A percentile compares a stretch with the other conserved stretches of the same genome.
phyloP scores from a whole-genome alignment of 1,284 basidiomycete species.

The Cutaneotrichosporon daszewskae region DNA sequence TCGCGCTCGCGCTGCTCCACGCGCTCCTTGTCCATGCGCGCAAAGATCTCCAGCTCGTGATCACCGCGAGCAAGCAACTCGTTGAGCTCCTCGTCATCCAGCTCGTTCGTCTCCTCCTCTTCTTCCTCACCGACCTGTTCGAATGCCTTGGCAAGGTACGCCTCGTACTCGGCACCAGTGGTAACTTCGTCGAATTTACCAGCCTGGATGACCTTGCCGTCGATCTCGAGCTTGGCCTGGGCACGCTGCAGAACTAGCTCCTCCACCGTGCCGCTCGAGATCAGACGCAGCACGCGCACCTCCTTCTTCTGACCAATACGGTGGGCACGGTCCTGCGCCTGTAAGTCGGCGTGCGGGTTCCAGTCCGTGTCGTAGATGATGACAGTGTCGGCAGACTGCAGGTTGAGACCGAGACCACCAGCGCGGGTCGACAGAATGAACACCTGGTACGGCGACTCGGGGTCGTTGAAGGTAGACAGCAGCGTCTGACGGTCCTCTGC shows the following conservation, averaged over 20 bases:
- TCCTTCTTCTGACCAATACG: constrained; percentile 99
- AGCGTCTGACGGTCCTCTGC: constrained; percentile 92
- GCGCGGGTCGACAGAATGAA: constrained; percentile 96
- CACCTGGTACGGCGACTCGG: constrained; percentile 81
- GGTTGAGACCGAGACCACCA: constrained; percentile 93
- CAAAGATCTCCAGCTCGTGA: constrained; percentile 71
- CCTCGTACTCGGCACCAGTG: constrained; percentile 94
- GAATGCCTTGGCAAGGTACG: constrained; percentile 68
- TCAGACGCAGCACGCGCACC: constrained; percentile 91
- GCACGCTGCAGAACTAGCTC: constrained; percentile 95
- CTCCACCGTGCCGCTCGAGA: constrained; percentile 97
- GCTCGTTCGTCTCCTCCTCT: constrained; percentile 85
- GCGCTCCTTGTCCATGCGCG: constrained; percentile 77
- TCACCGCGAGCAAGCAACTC: constrained; percentile 84
- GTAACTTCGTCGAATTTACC: constrained; percentile 99
- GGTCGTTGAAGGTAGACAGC: constrained; percentile 86
- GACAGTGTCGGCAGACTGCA: constrained; percentile 98
- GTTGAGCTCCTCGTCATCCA: constrained; percentile 97
- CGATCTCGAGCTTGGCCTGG: constrained; percentile 94
- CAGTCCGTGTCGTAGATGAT: constrained; percentile 74
- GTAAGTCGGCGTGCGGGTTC: constrained; percentile 97
- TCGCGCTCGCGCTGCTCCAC: constrained; percentile 62
- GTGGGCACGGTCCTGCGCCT: constrained; percentile 77
- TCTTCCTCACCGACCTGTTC: constrained; percentile 67
- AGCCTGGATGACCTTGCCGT: constrained; percentile 98